phyloP scores from a whole-genome alignment of 2,329 filamentous ascomycete genomes.

The Polychaeton citri region DNA sequence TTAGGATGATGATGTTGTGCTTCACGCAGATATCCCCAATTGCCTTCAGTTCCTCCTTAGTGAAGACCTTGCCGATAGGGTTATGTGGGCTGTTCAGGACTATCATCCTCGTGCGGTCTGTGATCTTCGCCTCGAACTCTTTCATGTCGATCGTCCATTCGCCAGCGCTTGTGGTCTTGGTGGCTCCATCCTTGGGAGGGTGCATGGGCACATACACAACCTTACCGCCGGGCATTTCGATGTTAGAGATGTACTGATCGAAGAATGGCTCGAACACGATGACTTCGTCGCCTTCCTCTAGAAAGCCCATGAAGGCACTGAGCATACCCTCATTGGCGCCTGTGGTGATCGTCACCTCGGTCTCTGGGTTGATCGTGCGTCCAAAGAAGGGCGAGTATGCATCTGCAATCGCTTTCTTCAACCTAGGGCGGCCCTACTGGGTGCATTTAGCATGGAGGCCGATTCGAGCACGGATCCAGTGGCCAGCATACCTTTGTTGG shows the following conservation, averaged over 20 bases:
- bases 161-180: slow-evolving; percentile 66
- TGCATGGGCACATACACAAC: slow-evolving; percentile 93
- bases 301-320: slow-evolving; percentile 93
- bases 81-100: slow-evolving; percentile 86
- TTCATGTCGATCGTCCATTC: slow-evolving; percentile 83
- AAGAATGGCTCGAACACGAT: slow-evolving; percentile 99
- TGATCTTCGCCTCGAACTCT: slow-evolving; percentile 69
- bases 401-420: slow-evolving; percentile 86
- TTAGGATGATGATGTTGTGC: slow-evolving; percentile 59
- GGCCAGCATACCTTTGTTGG: slow-evolving; percentile 57
- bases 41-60: slow-evolving; percentile 63
- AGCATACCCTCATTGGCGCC: slow-evolving; percentile 89
- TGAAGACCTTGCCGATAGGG: slow-evolving; percentile 92
- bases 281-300: slow-evolving; percentile 88
- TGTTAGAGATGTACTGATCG: slow-evolving; percentile 98
- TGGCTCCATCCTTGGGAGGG: slow-evolving; percentile 67
- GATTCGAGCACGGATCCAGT: not conserved
- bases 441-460: slow-evolving; percentile 6
- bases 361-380: slow-evolving; percentile 68
- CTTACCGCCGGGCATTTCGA: slow-evolving; percentile 92
- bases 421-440: slow-evolving; percentile 59
- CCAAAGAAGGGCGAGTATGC: slow-evolving; percentile 88
- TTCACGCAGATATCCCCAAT: slow-evolving; percentile 86
- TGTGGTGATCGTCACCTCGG: slow-evolving; percentile 88
- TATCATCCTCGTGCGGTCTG: slow-evolving; percentile 86